phyloP scores from a whole-genome alignment of 1,284 basidiomycete genomes.

The Athelia psychrophila region DNA sequence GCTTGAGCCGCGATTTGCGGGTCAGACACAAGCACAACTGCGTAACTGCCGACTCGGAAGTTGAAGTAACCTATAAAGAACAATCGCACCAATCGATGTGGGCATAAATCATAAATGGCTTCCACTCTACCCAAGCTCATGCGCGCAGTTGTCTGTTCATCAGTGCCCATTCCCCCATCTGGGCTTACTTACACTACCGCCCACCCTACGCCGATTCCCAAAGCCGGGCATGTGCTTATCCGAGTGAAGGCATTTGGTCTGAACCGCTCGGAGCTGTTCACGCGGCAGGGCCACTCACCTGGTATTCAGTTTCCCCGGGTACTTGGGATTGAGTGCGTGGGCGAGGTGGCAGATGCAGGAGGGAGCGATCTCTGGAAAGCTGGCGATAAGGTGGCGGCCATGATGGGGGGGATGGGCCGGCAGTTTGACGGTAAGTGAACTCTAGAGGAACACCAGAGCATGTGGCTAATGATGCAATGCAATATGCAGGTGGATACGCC shows the following conservation, averaged over 20 bases:
- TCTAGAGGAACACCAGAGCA: no score
- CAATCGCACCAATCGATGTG: no score
- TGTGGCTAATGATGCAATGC: neutral
- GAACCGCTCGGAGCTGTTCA: slow-evolving; percentile 24
- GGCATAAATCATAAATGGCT: no score
- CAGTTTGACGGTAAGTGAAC: slow-evolving; percentile 19
- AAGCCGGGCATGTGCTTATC: slow-evolving; percentile 20
- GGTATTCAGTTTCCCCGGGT: slow-evolving; percentile 18
- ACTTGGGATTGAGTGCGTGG: slow-evolving; percentile 23
- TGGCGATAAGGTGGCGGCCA: slow-evolving; percentile 20
- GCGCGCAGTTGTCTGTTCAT: slow-evolving; percentile 20
- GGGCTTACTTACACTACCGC: slow-evolving; percentile 16
- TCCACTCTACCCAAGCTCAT: slow-evolving; percentile 12
- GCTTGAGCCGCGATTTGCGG: no score
- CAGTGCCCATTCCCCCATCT: slow-evolving; percentile 15
- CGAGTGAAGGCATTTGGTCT: slow-evolving; percentile 18
- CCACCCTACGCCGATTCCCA: slow-evolving; percentile 16
- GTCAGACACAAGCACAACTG: no score
- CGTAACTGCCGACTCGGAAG: no score
- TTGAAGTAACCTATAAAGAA: no score
- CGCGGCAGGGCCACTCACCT: slow-evolving; percentile 19
- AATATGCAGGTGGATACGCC: slow-evolving; percentile 19
- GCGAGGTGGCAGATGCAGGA: slow-evolving; percentile 18
- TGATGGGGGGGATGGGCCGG: slow-evolving; percentile 23
- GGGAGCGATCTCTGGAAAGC: slow-evolving; percentile 15